Conservation (phyloP, 129 eudicot genomes). For the Arctium lappa region DNA sequence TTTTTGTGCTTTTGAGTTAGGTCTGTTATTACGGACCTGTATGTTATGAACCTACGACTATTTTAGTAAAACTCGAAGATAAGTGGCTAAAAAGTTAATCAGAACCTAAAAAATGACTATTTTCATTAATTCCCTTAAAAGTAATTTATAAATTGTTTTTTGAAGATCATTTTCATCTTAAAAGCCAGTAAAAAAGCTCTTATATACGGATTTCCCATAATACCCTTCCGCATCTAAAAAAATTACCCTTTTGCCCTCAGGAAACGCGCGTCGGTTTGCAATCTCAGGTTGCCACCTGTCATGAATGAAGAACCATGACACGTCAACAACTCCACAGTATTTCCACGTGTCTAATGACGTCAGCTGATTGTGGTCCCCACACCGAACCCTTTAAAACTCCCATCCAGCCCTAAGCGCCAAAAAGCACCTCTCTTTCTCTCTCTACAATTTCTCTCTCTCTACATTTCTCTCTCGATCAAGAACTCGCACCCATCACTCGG, state of each 20-base stretch:
- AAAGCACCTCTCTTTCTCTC: conserved; percentile 18
- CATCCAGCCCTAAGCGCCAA: conserved; percentile 58
- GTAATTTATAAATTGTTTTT: too few relatives aligned
- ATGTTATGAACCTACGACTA: too few relatives aligned
- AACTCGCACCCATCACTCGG: conserved; percentile 22
- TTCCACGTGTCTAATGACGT: conserved; percentile 34
- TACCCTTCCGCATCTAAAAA: not conserved
- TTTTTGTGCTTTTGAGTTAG: too few relatives aligned
- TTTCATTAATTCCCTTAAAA: too few relatives aligned
- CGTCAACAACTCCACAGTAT: conserved; percentile 22
- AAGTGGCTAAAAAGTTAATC: too few relatives aligned
- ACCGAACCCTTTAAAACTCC: conserved; percentile 76
- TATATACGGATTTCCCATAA: not conserved
- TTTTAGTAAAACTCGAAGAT: too few relatives aligned
- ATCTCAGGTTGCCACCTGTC: conserved; percentile 5
- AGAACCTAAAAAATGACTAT: too few relatives aligned
- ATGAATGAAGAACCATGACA: conserved; percentile 8
- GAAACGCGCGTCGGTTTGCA: conserved; percentile 15
- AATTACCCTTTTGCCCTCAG: not conserved
- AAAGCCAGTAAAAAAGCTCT: too few relatives aligned
- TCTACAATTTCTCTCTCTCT: not conserved
- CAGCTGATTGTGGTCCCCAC: conserved; percentile 33
- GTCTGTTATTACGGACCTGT: too few relatives aligned
- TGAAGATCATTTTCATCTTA: too few relatives aligned
- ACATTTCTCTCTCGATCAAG: conserved; percentile 31